Evolutionary conservation across 73 alveolate genomes (phyloP).

Genomic region (Durusdinium trenchii): DNA sequence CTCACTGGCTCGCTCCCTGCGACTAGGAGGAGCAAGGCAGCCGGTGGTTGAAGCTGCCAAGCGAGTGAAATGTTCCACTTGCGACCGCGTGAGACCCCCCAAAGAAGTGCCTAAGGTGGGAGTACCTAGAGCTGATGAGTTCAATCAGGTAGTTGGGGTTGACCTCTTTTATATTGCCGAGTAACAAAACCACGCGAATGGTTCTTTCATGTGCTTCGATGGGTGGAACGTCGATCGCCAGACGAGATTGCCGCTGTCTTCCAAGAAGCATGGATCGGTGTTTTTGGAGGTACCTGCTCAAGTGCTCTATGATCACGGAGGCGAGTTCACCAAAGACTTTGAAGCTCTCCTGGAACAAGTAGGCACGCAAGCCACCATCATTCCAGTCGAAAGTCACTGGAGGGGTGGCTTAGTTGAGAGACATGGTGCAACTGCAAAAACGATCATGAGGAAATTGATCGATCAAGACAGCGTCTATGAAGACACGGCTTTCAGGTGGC

Average conservation of each 20-base stretch:
- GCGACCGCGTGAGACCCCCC: slow-evolving; percentile 7
- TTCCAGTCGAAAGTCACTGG: slow-evolving; percentile 20
- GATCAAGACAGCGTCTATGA: neutral
- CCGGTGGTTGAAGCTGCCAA: slow-evolving; percentile 10
- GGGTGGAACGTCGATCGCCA: neutral
- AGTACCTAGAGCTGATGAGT: neutral
- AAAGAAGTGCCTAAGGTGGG: slow-evolving; percentile 8
- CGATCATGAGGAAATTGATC: neutral
- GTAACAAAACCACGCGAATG: neutral
- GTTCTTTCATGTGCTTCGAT: neutral
- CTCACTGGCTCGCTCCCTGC: neutral
- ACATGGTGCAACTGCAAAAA: slow-evolving; percentile 19
- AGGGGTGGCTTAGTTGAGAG: slow-evolving; percentile 24
- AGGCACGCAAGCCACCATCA: neutral
- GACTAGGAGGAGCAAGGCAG: neutral
- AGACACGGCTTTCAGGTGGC: neutral
- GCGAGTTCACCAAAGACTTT: neutral
- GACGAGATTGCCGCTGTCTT: neutral
- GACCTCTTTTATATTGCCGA: neutral
- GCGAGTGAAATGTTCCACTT: neutral
- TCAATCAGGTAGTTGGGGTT: neutral
- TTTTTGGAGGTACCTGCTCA: neutral
- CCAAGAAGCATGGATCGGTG: neutral
- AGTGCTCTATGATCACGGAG: neutral
- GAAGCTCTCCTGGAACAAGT: neutral